Base-by-base conservation (phyloP, 441 rosid genomes). In the Syzygium malaccense region DNA sequence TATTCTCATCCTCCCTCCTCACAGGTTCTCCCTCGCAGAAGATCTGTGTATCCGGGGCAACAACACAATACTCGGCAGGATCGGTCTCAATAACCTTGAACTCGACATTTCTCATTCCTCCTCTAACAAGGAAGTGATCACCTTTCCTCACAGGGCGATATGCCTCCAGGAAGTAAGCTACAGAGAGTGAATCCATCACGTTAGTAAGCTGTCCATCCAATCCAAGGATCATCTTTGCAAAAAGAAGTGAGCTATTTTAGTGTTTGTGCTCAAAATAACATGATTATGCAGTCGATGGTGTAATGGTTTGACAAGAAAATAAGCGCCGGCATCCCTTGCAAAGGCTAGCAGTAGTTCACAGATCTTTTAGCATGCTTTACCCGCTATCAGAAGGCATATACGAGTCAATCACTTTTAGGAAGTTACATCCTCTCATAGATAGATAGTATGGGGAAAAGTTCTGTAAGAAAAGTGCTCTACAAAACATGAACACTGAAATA, bases 51-150 rank as follows among this genome's bases (percentile, higher is more conserved):
- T 94, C 92, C 0, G 95, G 95, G 53, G 94, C 93, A 62, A 95
- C 96, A 79, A 95, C 96, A 91, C 97, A 95, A 55, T 91, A 94
- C 84, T 94, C 93, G 1, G 71, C 94, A 19, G 94, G 96, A 45
- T 95, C 95, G 18, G 94, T 94, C 88, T 94, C 96, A 20, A 94
- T 94, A 58, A 95, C 94, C 93, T 95, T 95, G 87, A 95, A 95
- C 91, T 95, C 97, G 0, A 95, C 93, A 54, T 95, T 94, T 86
- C 96, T 90, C 97, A 94, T 95, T 64, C 97, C 97, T 68, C 95
- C 96, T 88, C 97, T 92, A 2, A 95, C 96, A 87, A 94, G 91
- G 91, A 95, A 95, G 8, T 93, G 89, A 89, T 95, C 96, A 37
- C 95, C 96, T 87, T 94, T 94, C 92, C 94, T 92, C 64, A 94